Base-by-base conservation (phyloP, 139 green algal species). In the Tetratostichococcus sp. region DNA sequence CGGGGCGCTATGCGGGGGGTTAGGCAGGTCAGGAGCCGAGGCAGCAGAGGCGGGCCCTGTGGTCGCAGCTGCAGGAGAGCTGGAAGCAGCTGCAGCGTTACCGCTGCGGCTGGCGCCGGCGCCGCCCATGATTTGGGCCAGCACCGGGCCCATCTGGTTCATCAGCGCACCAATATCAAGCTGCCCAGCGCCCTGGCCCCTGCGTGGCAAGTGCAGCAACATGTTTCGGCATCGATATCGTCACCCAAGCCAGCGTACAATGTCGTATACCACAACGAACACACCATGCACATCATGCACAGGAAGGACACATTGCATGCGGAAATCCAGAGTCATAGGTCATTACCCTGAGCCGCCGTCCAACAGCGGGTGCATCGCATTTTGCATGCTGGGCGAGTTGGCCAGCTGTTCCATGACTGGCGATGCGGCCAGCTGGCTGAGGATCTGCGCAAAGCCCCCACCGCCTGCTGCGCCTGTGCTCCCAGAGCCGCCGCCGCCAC, bases 341-440 rank as follows among this genome's bases (percentile, higher is more conserved):
- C 8, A 50, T 50, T 50, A 32, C 26, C 70, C 30, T 3, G 2
- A 57, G 23, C n/a, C 35, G n/a, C 43, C 35, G n/a, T 6, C 6
- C 11, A 68, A 43, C 19, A 23, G 33, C 3, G 70, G 33, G 28
- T 14, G 31, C 34, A 39, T n/a, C 0, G 71, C 28, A 14, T 39
- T 30, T 21, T 68, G 0, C 17, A 31, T 43, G n/a, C 6, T 26
- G 4, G 25, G 22, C 70, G 28, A 67, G 26, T 2, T 32, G 11
- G 77, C 77, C 73, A 83, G 79, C 57, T 69, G 78, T 73, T 79
- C 69, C 69, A 83, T 76, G 19, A 73, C 68, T 0, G 78, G 78
- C 62, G 78, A 83, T 39, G 59, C 43, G 73, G 79, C 70, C 50
- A 82, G 65, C 50, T 69, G 66, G 11, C 35, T 21, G 30, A 82